A percentile compares a stretch with the other conserved stretches of the same genome.
These are phyloP conservation scores for Helotiales sp. DNA, from an alignment of 2,329 filamentous ascomycete species.

Conservation along the genomic window DNA sequence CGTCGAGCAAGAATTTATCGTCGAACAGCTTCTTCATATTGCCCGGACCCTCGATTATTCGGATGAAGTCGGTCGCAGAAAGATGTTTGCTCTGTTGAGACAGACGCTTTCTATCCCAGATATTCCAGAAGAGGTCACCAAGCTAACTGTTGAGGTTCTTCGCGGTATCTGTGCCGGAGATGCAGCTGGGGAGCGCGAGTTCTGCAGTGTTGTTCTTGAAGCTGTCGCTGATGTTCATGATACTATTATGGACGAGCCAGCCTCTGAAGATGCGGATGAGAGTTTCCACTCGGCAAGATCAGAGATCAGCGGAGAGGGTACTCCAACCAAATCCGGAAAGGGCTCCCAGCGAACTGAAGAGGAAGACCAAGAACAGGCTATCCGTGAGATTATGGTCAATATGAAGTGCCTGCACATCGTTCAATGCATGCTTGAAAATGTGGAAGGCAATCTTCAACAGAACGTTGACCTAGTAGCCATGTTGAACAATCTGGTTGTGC, in stretches of 20 bases:
- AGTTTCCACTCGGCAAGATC: slow-evolving; percentile 95
- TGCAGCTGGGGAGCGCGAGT: slow-evolving; percentile 76
- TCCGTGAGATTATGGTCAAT: slow-evolving; percentile 93
- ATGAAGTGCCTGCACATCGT: slow-evolving; percentile 98
- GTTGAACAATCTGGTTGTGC: slow-evolving; percentile 95
- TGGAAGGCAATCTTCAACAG: slow-evolving; percentile 83
- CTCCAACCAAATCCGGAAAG: slow-evolving; percentile 51
- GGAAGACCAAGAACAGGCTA: slow-evolving; percentile 73
- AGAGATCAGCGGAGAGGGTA: slow-evolving; percentile 73
- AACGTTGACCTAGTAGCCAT: slow-evolving; percentile 95
- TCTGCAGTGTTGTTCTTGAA: slow-evolving; percentile 85
- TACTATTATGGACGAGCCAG: slow-evolving; percentile 77
- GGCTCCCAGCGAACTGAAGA: slow-evolving; percentile 60
- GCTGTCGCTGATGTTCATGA: slow-evolving; percentile 97
- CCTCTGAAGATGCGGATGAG: slow-evolving; percentile 66
- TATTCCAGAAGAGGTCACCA: slow-evolving; percentile 90
- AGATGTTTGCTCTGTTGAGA: slow-evolving; percentile 92
- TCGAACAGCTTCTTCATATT: slow-evolving; percentile 93
- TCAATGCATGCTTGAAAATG: slow-evolving; percentile 95
- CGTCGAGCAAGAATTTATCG: slow-evolving; percentile 91
- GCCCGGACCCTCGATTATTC: slow-evolving; percentile 92
- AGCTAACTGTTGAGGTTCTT: slow-evolving; percentile 81
- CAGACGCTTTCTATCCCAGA: slow-evolving; percentile 85
- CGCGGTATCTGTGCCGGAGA: slow-evolving; percentile 81
- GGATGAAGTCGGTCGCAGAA: slow-evolving; percentile 92